Evolutionary conservation across 305 asterid genomes (phyloP).

Genomic region (Rubia peregrina): DNA sequence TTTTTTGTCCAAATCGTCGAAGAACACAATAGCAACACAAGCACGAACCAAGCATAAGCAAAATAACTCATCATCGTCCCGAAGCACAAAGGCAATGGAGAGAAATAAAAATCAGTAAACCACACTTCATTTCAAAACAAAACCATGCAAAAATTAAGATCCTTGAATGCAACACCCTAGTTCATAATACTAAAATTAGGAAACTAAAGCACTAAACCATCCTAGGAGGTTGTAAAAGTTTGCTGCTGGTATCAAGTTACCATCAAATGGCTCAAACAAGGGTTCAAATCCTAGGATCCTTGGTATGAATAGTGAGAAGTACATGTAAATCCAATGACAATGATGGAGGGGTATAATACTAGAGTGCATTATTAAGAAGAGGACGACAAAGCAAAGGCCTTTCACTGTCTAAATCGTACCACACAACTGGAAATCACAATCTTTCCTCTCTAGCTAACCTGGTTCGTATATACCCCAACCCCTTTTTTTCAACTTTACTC

Average conservation of each 20-base stretch:
- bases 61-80: background rate
- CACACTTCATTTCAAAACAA: background rate
- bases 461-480: constrained; percentile 22
- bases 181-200: background rate
- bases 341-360: constrained; percentile 33
- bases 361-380: constrained; percentile 17
- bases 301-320: constrained; percentile 10
- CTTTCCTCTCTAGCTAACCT: constrained; percentile 32
- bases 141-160: background rate
- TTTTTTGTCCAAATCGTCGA: background rate
- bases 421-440: constrained; percentile 45
- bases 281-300: constrained; percentile 14
- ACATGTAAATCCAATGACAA: constrained; percentile 33
- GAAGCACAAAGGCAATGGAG: background rate
- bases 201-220: background rate
- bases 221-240: background rate
- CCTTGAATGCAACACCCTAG: background rate
- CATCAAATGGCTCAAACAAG: constrained; percentile 2
- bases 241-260: background rate
- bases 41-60: background rate
- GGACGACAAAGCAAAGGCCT: constrained; percentile 18
- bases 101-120: background rate
- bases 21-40: background rate
- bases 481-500: constrained; percentile 11
- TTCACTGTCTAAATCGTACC: constrained; percentile 35